Evolutionary conservation across 768 basidiomycete genomes (phyloP).

Genomic region (Postia placenta): DNA sequence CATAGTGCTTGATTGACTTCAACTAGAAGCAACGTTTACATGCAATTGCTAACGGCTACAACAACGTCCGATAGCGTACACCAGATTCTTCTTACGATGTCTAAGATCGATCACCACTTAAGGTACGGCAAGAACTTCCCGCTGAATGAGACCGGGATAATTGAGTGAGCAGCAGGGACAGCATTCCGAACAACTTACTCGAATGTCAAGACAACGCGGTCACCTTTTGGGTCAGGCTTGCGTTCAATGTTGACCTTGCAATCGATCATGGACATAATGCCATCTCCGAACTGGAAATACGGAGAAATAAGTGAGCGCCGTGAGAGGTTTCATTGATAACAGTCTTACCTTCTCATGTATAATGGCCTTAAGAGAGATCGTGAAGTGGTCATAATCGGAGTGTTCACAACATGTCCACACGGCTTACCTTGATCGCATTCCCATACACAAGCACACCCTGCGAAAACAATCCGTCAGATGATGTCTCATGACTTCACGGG

Average conservation of each 20-base stretch:
- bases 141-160: no score
- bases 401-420: not conserved
- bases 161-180: not conserved
- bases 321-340: no score
- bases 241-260: slow-evolving; percentile 62
- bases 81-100: no score
- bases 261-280: slow-evolving; percentile 88
- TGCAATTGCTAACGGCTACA: no score
- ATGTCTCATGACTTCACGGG: not conserved
- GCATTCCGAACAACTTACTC: slow-evolving; percentile 39
- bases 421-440: slow-evolving; percentile 63
- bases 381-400: slow-evolving; percentile 4
- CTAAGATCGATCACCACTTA: slow-evolving; percentile 54
- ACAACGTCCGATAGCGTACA: no score
- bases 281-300: slow-evolving; percentile 63
- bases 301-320: not conserved
- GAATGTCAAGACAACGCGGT: slow-evolving; percentile 73
- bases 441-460: slow-evolving; percentile 75
- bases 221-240: slow-evolving; percentile 74
- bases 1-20: no score
- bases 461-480: not conserved
- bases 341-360: slow-evolving; percentile 65
- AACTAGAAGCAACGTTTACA: no score
- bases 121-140: slow-evolving; percentile 76
- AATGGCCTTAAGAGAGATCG: slow-evolving; percentile 39